Evolutionary conservation across 2,329 filamentous ascomycete genomes (phyloP).

Genomic region (Lachnellula subtilissima): DNA sequence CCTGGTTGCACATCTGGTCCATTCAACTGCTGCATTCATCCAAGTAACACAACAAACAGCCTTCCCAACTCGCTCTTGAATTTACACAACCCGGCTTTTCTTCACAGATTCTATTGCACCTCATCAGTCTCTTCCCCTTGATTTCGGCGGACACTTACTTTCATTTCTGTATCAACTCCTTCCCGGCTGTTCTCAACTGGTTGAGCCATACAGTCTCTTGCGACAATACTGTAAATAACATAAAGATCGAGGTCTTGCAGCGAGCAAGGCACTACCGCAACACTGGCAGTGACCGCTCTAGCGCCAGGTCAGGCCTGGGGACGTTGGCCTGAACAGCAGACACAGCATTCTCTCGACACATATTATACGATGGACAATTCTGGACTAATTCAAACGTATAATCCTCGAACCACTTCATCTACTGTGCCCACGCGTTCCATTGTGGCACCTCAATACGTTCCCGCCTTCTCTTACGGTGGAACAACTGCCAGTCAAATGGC

Average conservation of each 20-base stretch:
- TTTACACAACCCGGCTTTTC: neutral
- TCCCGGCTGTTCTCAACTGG: neutral
- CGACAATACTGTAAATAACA: neutral
- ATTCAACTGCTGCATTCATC: neutral
- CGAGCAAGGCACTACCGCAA: conserved; percentile 33
- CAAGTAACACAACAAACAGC: conserved; percentile 6
- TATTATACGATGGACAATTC: conserved; percentile 40
- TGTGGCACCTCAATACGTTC: conserved; percentile 44
- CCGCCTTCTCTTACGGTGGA: conserved; percentile 41
- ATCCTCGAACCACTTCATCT: conserved; percentile 36
- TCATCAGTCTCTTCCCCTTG: neutral
- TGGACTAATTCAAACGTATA: conserved; percentile 43
- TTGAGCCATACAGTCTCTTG: neutral
- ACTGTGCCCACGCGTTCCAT: conserved; percentile 40
- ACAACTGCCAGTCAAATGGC: conserved; percentile 40
- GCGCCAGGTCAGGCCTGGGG: conserved; percentile 47
- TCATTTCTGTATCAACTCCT: conserved; percentile 9
- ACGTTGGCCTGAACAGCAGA: conserved; percentile 46
- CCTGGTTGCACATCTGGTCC: conserved; percentile 16
- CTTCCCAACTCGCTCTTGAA: neutral
- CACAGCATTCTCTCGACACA: conserved; percentile 19
- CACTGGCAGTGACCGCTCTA: conserved; percentile 47
- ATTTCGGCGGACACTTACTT: conserved; percentile 30
- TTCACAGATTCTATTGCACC: neutral
- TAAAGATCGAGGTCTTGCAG: conserved; percentile 26